Evolutionary conservation across 495 filamentous ascomycete genomes (phyloP).

Genomic region (Neurospora discreta): DNA sequence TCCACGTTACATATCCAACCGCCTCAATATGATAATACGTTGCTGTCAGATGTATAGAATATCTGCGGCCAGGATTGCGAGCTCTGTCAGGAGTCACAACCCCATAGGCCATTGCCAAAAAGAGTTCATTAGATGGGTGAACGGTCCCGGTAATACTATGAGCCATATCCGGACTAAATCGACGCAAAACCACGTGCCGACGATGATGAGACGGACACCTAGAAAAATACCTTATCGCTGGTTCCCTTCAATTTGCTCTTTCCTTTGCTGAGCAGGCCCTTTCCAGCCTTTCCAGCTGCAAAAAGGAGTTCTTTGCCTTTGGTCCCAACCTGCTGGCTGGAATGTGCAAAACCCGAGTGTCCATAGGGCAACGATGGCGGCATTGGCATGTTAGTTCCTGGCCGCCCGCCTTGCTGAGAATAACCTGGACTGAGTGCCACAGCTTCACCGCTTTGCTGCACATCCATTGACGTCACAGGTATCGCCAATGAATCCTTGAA

Average conservation of each 20-base stretch:
- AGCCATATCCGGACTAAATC: slow-evolving; percentile 8
- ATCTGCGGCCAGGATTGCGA: not conserved
- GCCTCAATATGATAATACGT: not conserved
- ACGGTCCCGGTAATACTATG: not conserved
- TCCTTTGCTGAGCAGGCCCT: slow-evolving; percentile 78
- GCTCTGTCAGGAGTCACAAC: not conserved
- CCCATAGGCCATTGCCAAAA: not conserved
- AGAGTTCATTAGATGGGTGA: not conserved
- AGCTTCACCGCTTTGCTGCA: slow-evolving; percentile 6
- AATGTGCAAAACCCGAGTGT: slow-evolving; percentile 23
- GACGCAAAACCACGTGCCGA: not conserved
- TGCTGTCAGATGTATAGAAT: not conserved
- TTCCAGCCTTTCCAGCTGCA: slow-evolving; percentile 70
- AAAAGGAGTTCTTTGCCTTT: slow-evolving; percentile 82
- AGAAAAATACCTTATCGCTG: slow-evolving; percentile 73
- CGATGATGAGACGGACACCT: slow-evolving; percentile 14
- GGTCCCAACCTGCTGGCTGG: slow-evolving; percentile 46
- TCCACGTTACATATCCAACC: not conserved
- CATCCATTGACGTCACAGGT: slow-evolving; percentile 20
- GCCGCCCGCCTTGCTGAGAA: slow-evolving; percentile 31
- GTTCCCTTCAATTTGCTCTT: slow-evolving; percentile 55
- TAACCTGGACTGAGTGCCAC: slow-evolving; percentile 33
- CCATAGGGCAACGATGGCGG: slow-evolving; percentile 13
- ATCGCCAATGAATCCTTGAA: slow-evolving; percentile 11
- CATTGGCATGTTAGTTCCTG: slow-evolving; percentile 17